These are phyloP conservation scores for Penicillium sp. DNA, from an alignment of 2,329 filamentous ascomycete species.

Conservation along the genomic window DNA sequence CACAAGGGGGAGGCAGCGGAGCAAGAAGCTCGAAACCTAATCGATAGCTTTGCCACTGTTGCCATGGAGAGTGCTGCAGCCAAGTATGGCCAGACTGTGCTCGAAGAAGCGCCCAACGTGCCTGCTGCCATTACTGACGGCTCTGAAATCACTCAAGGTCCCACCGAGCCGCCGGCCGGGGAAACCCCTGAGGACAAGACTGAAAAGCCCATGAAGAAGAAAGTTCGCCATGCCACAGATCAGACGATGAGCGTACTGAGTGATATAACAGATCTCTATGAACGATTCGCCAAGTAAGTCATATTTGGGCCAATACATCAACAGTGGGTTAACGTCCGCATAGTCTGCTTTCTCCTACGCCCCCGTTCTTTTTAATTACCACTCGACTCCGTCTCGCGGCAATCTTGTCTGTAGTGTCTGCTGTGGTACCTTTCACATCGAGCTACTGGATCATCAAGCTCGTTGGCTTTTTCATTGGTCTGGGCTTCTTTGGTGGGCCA, in stretches of 20 bases:
- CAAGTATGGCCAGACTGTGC: constrained; percentile 67
- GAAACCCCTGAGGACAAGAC: constrained; percentile 59
- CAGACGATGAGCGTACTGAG: constrained; percentile 67
- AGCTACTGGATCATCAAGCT: constrained; percentile 65
- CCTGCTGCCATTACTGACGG: constrained; percentile 38
- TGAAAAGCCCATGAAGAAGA: constrained; percentile 73
- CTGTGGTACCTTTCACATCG: constrained; percentile 54
- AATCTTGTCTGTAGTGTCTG: constrained; percentile 52
- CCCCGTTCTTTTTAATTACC: constrained; percentile 57
- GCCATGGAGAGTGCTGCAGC: constrained; percentile 72
- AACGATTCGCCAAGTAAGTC: constrained; percentile 59
- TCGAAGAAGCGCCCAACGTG: constrained; percentile 48
- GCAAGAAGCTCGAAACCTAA: constrained; percentile 76
- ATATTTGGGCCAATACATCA: not conserved
- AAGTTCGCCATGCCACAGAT: constrained; percentile 72
- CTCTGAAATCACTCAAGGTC: constrained; percentile 57
- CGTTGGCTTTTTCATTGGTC: constrained; percentile 63
- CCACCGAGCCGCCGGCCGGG: constrained; percentile 52
- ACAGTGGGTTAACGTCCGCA: not conserved
- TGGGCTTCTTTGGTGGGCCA: constrained; percentile 77
- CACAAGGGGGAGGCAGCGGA: constrained; percentile 81
- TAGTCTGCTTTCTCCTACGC: constrained; percentile 60
- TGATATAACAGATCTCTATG: constrained; percentile 61
- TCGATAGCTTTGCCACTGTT: constrained; percentile 69
- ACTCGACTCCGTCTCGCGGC: constrained; percentile 56